phyloP scores from a whole-genome alignment of 164 flowering plant species.

The Cinnamomum chago region DNA sequence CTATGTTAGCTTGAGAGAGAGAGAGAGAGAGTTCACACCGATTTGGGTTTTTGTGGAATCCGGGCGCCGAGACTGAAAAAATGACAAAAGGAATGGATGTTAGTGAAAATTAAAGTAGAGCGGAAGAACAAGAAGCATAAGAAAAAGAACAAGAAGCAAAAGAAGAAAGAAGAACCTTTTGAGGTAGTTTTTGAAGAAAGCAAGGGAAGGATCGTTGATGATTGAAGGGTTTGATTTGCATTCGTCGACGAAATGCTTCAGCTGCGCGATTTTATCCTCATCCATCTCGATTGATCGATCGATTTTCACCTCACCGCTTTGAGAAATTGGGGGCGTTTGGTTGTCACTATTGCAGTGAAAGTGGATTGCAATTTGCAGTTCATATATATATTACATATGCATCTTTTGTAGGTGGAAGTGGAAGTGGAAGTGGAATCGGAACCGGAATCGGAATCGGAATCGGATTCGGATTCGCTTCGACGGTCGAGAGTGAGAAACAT shows the following conservation, averaged over 20 bases:
- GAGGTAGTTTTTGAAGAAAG: constrained; percentile 59
- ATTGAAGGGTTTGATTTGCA: constrained; percentile 58
- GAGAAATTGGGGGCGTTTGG: no score
- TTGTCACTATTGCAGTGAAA: no score
- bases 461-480: no score
- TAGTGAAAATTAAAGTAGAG: background rate
- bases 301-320: no score
- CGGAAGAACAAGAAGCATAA: background rate
- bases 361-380: no score
- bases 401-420: no score
- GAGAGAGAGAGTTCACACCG: constrained; percentile 21
- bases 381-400: no score
- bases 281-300: constrained; percentile 21
- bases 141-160: background rate
- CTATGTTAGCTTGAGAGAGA: no score
- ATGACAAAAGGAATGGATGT: background rate
- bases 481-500: fast-evolving
- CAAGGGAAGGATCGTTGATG: constrained; percentile 44
- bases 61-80: constrained; percentile 44
- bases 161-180: constrained; percentile 31
- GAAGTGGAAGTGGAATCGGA: no score
- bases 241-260: constrained; percentile 40
- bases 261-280: constrained; percentile 27
- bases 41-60: constrained; percentile 29
- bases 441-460: no score